Percentiles rank a stretch among this genome's conserved stretches.
These are phyloP conservation scores for Mychonastes homosphaera DNA, from an alignment of 139 green algal species.

Conservation along the genomic window DNA sequence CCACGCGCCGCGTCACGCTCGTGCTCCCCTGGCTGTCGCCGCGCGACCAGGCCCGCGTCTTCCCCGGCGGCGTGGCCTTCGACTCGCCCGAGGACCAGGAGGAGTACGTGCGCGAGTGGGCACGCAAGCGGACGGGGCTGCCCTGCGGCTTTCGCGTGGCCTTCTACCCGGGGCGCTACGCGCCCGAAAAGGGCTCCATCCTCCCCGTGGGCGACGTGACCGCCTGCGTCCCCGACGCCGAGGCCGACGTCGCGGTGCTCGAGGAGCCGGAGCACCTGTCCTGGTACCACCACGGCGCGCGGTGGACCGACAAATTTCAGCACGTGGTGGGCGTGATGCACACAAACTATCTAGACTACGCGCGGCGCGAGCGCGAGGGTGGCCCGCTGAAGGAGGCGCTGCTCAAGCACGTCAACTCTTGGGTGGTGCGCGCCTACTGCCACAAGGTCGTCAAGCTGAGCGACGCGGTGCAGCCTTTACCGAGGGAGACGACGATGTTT, in stretches of 20 bases:
- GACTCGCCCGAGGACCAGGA: slow-evolving; percentile 69
- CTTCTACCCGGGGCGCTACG: slow-evolving; percentile 90
- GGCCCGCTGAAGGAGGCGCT: slow-evolving; percentile 57
- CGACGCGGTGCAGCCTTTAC: slow-evolving; percentile 87
- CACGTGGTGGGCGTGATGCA: slow-evolving; percentile 97
- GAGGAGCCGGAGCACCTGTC: slow-evolving; percentile 99
- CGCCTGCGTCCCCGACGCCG: slow-evolving; percentile 76
- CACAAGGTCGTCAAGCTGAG: slow-evolving; percentile 96
- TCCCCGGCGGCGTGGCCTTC: slow-evolving; percentile 78
- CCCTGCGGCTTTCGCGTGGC: slow-evolving; percentile 83
- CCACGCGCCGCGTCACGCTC: slow-evolving; percentile 45
- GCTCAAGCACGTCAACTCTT: slow-evolving; percentile 65
- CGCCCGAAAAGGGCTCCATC: slow-evolving; percentile 71
- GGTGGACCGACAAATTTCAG: slow-evolving; percentile 97
- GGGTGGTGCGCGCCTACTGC: slow-evolving; percentile 76
- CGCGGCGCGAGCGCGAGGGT: slow-evolving; percentile 58
- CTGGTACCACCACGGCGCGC: slow-evolving; percentile 93
- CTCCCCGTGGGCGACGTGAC: slow-evolving; percentile 95
- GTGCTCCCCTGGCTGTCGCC: slow-evolving; percentile 58
- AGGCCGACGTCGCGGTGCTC: slow-evolving; percentile 93
- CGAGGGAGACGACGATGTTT: slow-evolving; percentile 77
- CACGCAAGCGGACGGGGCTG: slow-evolving; percentile 76
- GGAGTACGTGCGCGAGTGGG: slow-evolving; percentile 85
- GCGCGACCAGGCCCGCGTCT: slow-evolving; percentile 83
- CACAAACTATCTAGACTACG: slow-evolving; percentile 99